Conservation (phyloP, 345 rosid genomes). For the Eucalyptus pauciflora region DNA sequence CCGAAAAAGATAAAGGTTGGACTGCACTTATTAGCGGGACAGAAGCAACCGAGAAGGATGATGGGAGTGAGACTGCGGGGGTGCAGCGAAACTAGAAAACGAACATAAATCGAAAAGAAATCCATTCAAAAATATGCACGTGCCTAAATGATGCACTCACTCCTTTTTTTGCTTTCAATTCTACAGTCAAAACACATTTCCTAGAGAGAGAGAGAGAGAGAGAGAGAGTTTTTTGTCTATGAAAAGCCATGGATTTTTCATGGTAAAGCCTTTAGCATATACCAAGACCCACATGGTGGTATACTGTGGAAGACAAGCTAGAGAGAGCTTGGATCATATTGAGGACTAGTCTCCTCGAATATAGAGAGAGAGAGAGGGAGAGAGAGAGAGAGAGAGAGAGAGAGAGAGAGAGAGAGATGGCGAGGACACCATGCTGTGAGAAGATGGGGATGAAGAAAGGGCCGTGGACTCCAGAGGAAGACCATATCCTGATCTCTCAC, state of each 20-base stretch:
- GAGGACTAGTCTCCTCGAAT: neutral
- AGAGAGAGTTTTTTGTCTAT: neutral
- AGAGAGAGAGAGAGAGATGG: neutral
- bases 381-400: neutral
- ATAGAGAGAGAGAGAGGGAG: neutral
- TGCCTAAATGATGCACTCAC: neutral
- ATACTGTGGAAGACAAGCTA: neutral
- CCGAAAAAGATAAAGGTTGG: neutral
- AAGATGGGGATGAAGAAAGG: constrained; percentile 37
- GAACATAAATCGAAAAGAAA: neutral
- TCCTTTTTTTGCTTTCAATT: neutral
- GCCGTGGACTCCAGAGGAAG: constrained; percentile 43
- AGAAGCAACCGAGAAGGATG: neutral
- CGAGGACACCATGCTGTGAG: constrained; percentile 27
- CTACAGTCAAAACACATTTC: neutral
- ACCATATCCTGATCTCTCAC: constrained; percentile 15
- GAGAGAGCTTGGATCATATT: neutral
- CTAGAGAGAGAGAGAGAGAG: neutral
- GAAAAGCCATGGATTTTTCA: neutral
- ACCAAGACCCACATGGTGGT: neutral
- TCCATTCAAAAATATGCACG: neutral
- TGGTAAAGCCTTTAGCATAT: neutral
- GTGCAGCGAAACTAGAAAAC: neutral
- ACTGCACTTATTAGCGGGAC: neutral
- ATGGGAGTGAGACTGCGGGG: neutral